Percentiles rank a stretch among this genome's conserved stretches.
Evolutionary conservation across 805 yeast species (phyloP).

Genomic region (Kuraishia floccosa): DNA sequence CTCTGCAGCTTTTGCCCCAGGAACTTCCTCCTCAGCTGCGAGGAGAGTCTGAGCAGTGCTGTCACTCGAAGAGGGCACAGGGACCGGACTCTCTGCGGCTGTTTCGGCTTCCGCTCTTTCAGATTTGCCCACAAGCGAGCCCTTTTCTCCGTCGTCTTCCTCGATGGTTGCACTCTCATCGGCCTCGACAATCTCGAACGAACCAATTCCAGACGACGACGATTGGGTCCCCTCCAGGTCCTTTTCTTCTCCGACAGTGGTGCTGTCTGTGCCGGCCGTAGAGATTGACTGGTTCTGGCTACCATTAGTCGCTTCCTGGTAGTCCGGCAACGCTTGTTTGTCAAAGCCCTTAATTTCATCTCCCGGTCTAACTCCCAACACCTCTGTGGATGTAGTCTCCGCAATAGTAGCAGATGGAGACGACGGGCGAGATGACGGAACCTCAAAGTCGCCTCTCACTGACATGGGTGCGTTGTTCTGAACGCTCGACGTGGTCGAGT

Average conservation of each 20-base stretch:
- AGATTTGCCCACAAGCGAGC: not conserved
- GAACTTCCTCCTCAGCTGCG: slow-evolving; percentile 1
- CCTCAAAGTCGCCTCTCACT: slow-evolving; percentile 65
- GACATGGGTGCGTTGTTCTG: slow-evolving; percentile 88
- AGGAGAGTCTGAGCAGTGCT: slow-evolving; percentile 7
- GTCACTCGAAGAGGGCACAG: slow-evolving; percentile 1
- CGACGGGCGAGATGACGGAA: slow-evolving; percentile 21
- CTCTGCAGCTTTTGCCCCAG: slow-evolving; percentile 1
- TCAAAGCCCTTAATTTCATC: no score
- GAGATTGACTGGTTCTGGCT: not conserved
- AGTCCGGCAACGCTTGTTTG: no score
- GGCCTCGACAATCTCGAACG: slow-evolving; percentile 42
- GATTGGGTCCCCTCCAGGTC: not conserved
- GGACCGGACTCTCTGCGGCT: slow-evolving; percentile 4
- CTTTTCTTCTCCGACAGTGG: no score
- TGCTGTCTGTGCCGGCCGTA: not conserved
- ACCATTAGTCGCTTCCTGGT: no score
- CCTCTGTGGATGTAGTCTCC: no score
- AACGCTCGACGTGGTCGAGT: slow-evolving; percentile 80
- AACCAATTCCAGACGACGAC: slow-evolving; percentile 21
- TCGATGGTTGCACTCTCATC: no score
- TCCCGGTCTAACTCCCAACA: no score
- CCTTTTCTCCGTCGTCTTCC: no score
- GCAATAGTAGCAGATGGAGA: slow-evolving; percentile 21
- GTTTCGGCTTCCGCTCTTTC: not conserved